phyloP scores from a whole-genome alignment of 2,329 filamentous ascomycete species.

The Daldinia sp. region DNA sequence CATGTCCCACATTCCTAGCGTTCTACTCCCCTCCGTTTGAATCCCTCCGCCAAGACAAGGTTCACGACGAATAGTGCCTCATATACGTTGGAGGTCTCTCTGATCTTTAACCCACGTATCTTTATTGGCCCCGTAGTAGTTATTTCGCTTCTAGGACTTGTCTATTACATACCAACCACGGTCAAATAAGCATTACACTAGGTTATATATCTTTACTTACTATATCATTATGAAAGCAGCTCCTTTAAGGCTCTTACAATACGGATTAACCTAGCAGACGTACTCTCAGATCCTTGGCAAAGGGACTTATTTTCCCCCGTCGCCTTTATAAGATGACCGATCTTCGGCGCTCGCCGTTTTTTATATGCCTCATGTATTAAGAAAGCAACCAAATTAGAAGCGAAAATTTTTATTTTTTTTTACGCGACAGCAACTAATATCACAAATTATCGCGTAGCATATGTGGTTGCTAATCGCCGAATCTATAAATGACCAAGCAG shows the following conservation, averaged over 20 bases:
- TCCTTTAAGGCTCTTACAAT: not conserved
- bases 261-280: not conserved
- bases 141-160: not conserved
- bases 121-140: not conserved
- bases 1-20: not conserved
- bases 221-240: not conserved
- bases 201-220: not conserved
- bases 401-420: not conserved
- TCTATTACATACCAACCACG: not conserved
- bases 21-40: slow-evolving; percentile 19
- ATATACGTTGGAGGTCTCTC: slow-evolving; percentile 3
- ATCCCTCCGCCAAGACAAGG: slow-evolving; percentile 21
- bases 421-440: not conserved
- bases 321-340: not conserved
- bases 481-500: not conserved
- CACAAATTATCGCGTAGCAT: not conserved
- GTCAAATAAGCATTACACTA: not conserved
- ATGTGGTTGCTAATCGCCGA: not conserved
- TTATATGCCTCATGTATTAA: not conserved
- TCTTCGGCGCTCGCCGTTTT: not conserved
- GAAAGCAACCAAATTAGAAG: not conserved
- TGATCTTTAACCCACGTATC: not conserved
- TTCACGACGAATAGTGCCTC: slow-evolving; percentile 31
- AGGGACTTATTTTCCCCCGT: not conserved
- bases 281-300: not conserved